These are phyloP conservation scores for Debaryomycetaceae sp. DNA, from an alignment of 1,139 yeast genomes.

Conservation along the genomic window DNA sequence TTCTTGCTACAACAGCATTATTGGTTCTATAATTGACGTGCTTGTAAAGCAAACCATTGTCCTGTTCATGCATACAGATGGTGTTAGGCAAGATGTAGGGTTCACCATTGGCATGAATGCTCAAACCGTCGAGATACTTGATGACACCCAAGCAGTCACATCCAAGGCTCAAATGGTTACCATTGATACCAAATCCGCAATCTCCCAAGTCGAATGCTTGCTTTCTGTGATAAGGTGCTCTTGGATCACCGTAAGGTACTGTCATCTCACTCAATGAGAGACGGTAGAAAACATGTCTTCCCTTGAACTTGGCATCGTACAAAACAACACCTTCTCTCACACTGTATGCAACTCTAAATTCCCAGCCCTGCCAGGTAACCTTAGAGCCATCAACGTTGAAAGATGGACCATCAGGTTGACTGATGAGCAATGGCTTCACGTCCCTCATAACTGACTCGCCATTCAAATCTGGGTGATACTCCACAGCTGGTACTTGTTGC, in stretches of 20 bases:
- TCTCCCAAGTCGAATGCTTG: constrained; percentile 93
- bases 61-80: constrained; percentile 89
- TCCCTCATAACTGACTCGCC: constrained; percentile 53
- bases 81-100: constrained; percentile 68
- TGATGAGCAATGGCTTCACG: constrained; percentile 70
- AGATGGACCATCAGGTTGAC: constrained; percentile 87
- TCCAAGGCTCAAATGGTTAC: constrained; percentile 72
- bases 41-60: constrained; percentile 69
- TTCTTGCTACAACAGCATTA: constrained; percentile 73
- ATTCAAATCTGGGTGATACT: constrained; percentile 72
- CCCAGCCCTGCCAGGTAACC: constrained; percentile 89
- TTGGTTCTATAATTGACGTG: constrained; percentile 82
- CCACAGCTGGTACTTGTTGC: constrained; percentile 60
- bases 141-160: constrained; percentile 90
- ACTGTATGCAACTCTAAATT: constrained; percentile 70
- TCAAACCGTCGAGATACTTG: constrained; percentile 69
- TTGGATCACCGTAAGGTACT: constrained; percentile 88
- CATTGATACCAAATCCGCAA: constrained; percentile 81
- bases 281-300: constrained; percentile 78
- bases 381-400: constrained; percentile 61
- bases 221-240: constrained; percentile 87
- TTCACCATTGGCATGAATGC: constrained; percentile 61
- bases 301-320: constrained; percentile 75
- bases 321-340: constrained; percentile 83
- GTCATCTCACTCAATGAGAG: constrained; percentile 84